Conservation (phyloP, 2,329 filamentous ascomycete genomes). For the Colletotrichum orbiculare region DNA sequence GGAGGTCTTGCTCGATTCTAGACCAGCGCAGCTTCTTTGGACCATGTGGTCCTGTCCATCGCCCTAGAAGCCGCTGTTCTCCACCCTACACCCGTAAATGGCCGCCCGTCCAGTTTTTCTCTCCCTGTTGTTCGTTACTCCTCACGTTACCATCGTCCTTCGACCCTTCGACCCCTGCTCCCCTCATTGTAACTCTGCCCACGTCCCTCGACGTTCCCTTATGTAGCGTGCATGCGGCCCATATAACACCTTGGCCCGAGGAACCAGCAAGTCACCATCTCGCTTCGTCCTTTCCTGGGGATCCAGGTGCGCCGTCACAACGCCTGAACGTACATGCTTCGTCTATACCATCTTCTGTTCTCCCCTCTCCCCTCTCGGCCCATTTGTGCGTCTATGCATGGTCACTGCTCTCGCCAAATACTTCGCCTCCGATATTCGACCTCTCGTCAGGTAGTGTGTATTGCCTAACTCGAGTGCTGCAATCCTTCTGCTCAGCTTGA, state of each 20-base stretch:
- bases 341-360: constrained; percentile 2
- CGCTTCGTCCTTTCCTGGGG: constrained; percentile 34
- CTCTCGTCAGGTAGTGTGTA: constrained; percentile 50
- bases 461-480: constrained; percentile 42
- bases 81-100: constrained; percentile 33
- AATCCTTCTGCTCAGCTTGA: too few relatives aligned
- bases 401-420: constrained; percentile 21
- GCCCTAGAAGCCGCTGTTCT: constrained; percentile 20
- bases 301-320: constrained; percentile 26
- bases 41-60: constrained; percentile 30
- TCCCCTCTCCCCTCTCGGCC: background rate
- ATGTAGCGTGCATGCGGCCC: constrained; percentile 23
- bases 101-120: constrained; percentile 34
- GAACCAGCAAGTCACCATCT: constrained; percentile 29
- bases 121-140: constrained; percentile 23
- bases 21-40: constrained; percentile 22
- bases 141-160: constrained; percentile 29
- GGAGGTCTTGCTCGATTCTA: constrained; percentile 13
- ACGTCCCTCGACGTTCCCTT: constrained; percentile 20
- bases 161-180: constrained; percentile 28
- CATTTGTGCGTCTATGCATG: constrained; percentile 9
- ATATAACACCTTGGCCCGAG: constrained; percentile 34
- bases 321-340: constrained; percentile 19
- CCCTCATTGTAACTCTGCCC: constrained; percentile 34
- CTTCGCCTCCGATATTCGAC: constrained; percentile 37